Conservation (phyloP, 352 stramenopile genomes). For the Thalassiosira hispida region DNA sequence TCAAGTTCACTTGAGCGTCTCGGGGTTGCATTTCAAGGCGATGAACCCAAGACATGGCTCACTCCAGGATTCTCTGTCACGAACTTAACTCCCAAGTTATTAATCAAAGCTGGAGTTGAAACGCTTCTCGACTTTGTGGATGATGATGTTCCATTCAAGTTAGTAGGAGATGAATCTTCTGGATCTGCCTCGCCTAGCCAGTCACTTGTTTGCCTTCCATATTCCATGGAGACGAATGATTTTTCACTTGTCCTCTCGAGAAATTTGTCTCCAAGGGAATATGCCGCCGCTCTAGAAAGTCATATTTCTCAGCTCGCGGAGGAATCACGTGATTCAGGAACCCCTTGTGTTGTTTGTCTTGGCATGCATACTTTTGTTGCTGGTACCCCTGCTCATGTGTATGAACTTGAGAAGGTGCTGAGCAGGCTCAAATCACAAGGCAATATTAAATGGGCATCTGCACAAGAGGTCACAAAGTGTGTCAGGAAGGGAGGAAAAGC, state of each 20-base stretch:
- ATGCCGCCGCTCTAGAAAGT: slow-evolving; percentile 43
- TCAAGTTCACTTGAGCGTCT: slow-evolving; percentile 17
- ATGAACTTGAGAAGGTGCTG: slow-evolving; percentile 31
- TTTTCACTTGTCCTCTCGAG: slow-evolving; percentile 45
- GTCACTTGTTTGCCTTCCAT: slow-evolving; percentile 44
- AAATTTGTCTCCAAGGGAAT: slow-evolving; percentile 29
- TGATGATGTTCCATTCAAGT: slow-evolving; percentile 36
- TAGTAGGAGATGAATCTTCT: background rate
- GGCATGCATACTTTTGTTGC: slow-evolving; percentile 53
- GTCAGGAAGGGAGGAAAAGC: background rate
- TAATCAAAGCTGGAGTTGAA: slow-evolving; percentile 28
- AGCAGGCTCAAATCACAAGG: slow-evolving; percentile 2
- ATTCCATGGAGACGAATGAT: slow-evolving; percentile 54
- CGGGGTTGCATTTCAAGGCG: slow-evolving; percentile 10
- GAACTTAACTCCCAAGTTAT: slow-evolving; percentile 21
- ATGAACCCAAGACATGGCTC: slow-evolving; percentile 36
- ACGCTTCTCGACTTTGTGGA: slow-evolving; percentile 44
- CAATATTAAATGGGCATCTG: slow-evolving; percentile 31
- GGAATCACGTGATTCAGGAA: slow-evolving; percentile 33
- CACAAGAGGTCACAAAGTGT: slow-evolving; percentile 11
- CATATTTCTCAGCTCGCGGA: slow-evolving; percentile 41
- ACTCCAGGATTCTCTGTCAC: slow-evolving; percentile 44
- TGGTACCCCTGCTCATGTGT: slow-evolving; percentile 33
- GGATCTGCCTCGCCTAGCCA: background rate
- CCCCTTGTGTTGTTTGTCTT: slow-evolving; percentile 37